phyloP scores from a whole-genome alignment of 345 rosid species.

The Salix koriyanagi region DNA sequence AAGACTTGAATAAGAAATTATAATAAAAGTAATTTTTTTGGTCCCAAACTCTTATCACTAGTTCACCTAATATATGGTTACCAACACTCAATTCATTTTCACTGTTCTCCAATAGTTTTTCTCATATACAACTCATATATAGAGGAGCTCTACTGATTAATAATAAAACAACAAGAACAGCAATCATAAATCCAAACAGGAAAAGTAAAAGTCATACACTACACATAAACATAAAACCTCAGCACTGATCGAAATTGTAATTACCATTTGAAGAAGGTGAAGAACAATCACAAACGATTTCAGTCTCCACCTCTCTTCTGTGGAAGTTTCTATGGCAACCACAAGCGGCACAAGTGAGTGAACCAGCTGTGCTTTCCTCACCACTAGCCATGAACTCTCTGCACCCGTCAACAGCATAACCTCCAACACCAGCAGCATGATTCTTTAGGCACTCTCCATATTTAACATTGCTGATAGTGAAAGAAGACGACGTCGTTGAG shows the following conservation, averaged over 20 bases:
- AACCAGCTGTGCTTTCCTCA: slow-evolving; percentile 23
- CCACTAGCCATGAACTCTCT: slow-evolving; percentile 80
- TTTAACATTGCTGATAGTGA: slow-evolving; percentile 43
- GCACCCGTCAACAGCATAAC: slow-evolving; percentile 76
- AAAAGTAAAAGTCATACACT: slow-evolving; percentile 8
- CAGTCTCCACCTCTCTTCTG: slow-evolving; percentile 45
- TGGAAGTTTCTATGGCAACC: slow-evolving; percentile 36
- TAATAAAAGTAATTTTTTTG: too few species aligned
- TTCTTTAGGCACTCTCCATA: slow-evolving; percentile 80
- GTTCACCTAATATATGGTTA: too few species aligned
- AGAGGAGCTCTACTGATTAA: background rate
- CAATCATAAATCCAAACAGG: slow-evolving; percentile 3
- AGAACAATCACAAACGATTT: slow-evolving; percentile 55
- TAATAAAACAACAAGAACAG: background rate
- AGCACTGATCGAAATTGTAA: background rate
- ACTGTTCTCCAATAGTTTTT: background rate
- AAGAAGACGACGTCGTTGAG: slow-evolving; percentile 31
- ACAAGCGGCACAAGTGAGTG: slow-evolving; percentile 37
- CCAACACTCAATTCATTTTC: background rate
- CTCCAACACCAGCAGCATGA: slow-evolving; percentile 66
- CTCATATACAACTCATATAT: background rate
- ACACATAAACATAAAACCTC: background rate
- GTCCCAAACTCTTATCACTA: too few species aligned
- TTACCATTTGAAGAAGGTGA: slow-evolving; percentile 38
- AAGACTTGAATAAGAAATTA: too few species aligned